Percentiles rank a stretch among this genome's conserved stretches.
Conservation (phyloP, 2,329 filamentous ascomycete species). For the Cryphonectria radicalis region DNA sequence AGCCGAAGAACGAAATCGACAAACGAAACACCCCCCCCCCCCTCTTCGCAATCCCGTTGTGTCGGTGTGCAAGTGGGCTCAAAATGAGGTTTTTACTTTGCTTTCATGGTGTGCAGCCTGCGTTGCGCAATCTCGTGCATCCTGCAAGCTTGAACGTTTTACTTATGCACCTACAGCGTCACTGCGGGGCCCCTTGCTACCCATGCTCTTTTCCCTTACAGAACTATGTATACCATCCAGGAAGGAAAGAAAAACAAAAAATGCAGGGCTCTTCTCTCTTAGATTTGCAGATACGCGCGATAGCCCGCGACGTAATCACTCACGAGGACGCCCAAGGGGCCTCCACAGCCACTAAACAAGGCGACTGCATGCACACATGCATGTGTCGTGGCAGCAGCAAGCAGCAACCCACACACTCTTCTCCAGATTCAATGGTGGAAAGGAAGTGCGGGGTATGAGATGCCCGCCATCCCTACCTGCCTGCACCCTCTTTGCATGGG, state of each 20-base stretch:
- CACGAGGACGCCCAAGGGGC: not conserved
- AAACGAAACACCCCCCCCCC: not conserved
- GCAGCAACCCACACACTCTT: slow-evolving; percentile 2
- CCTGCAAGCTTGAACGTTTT: not conserved
- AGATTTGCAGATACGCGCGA: slow-evolving; percentile 1
- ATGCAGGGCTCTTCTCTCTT: not conserved
- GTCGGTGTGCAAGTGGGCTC: not conserved
- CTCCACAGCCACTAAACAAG: slow-evolving; percentile 2
- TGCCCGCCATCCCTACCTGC: slow-evolving; percentile 3
- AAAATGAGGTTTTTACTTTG: not conserved
- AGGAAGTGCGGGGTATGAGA: slow-evolving; percentile 10
- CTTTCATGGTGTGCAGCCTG: not conserved
- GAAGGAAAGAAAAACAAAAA: no score
- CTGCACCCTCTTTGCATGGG: not conserved
- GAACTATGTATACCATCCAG: not conserved
- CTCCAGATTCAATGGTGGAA: not conserved
- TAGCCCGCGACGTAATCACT: not conserved
- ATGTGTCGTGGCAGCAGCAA: not conserved
- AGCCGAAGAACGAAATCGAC: slow-evolving; percentile 6
- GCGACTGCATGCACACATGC: not conserved
- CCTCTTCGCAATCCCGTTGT: not conserved
- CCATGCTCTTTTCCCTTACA: not conserved
- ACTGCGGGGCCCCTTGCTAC: slow-evolving; percentile 2
- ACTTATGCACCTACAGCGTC: slow-evolving; percentile 12
- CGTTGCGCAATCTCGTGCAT: not conserved